Conservation (phyloP, 345 rosid species). For the Pistacia vera region DNA sequence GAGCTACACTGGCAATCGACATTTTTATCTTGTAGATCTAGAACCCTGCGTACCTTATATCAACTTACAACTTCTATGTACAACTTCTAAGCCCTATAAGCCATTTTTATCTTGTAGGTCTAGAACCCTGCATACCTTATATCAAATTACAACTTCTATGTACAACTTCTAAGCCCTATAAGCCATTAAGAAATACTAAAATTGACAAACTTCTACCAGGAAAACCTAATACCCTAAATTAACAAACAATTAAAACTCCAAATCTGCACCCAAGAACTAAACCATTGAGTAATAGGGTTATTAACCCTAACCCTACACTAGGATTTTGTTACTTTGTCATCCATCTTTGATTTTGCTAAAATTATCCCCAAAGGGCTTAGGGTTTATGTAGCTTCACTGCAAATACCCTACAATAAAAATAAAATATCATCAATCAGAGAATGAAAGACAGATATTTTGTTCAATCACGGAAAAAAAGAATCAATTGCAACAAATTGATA, state of each 20-base stretch:
- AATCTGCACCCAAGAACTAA: neutral
- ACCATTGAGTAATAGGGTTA: neutral
- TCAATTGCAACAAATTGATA: neutral
- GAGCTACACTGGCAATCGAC: constrained; percentile 64
- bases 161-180: constrained; percentile 10
- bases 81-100: constrained; percentile 10
- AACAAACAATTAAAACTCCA: constrained; percentile 13
- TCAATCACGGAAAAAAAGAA: neutral
- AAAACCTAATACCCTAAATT: constrained; percentile 2
- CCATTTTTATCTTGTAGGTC: constrained; percentile 39
- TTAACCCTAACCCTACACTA: neutral
- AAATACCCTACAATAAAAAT: constrained; percentile 1
- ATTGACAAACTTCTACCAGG: neutral
- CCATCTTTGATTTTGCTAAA: neutral
- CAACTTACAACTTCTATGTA: neutral
- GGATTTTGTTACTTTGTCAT: neutral
- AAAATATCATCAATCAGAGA: neutral
- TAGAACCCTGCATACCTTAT: constrained; percentile 5
- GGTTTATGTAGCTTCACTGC: constrained; percentile 3
- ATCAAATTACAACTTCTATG: neutral
- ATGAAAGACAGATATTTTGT: neutral
- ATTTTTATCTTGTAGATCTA: constrained; percentile 34
- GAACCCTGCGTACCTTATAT: constrained; percentile 6
- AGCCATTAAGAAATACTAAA: neutral
- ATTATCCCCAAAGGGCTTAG: neutral